A percentile compares a stretch with the other conserved stretches of the same genome.
Evolutionary conservation across 2,329 filamentous ascomycete species (phyloP).

Genomic region (Curvularia sp.): DNA sequence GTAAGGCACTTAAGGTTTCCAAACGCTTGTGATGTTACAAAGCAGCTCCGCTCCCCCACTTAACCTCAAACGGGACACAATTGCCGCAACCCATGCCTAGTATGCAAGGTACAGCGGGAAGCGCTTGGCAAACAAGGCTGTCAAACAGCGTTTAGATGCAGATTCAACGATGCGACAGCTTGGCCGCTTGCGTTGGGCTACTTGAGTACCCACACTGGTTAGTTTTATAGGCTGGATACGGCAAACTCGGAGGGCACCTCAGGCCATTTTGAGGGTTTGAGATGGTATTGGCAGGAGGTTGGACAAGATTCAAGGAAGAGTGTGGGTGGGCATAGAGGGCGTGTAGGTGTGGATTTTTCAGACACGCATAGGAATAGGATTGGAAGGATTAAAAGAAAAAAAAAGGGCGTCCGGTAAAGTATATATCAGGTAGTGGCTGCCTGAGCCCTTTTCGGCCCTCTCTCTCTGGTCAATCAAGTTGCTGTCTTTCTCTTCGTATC

Average conservation of each 20-base stretch:
- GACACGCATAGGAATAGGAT: neutral
- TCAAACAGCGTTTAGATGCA: slow-evolving; percentile 20
- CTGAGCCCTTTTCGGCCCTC: neutral
- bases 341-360: neutral
- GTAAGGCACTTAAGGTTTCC: slow-evolving; percentile 37
- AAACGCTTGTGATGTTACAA: slow-evolving; percentile 34
- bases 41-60: slow-evolving; percentile 31
- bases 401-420: neutral
- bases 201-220: slow-evolving; percentile 14
- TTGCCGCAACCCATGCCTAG: slow-evolving; percentile 19
- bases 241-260: slow-evolving; percentile 16
- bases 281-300: slow-evolving; percentile 1
- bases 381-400: neutral
- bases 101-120: slow-evolving; percentile 10
- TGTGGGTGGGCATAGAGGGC: slow-evolving; percentile 8
- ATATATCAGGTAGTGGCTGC: slow-evolving; percentile 8
- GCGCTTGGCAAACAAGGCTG: slow-evolving; percentile 22
- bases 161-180: slow-evolving; percentile 23
- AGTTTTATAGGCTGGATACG: slow-evolving; percentile 26
- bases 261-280: slow-evolving; percentile 12
- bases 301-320: slow-evolving; percentile 1
- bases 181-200: slow-evolving; percentile 15
- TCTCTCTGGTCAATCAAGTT: neutral
- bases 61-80: slow-evolving; percentile 33
- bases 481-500: slow-evolving; percentile 21